Base-by-base conservation (phyloP, 106 monocot genomes). In the Acorus gramineus region DNA sequence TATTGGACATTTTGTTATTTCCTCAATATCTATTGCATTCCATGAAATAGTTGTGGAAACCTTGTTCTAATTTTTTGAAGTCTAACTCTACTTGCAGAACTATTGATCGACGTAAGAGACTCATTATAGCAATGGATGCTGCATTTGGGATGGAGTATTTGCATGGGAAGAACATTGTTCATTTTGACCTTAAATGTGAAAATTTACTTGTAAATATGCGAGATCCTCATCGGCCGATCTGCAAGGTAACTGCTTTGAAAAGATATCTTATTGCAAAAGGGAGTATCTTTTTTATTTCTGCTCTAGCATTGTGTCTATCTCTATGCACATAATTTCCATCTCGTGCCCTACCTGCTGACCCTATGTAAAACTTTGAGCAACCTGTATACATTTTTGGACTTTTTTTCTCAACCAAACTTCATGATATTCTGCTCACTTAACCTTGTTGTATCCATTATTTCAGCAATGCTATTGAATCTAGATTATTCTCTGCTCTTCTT, bases 81-180 rank as follows among this genome's bases (percentile, higher is more conserved):
- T 28, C 28, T 28, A 28, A 28, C 28, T 28, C 28, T 28, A 28
- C 28, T 28, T 28, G 46, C 90, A 96, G 96, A 75, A 96, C 90
- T 42, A 88, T 96, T 69, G 96, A 96, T 75, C 86, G 96, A 3
- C 81, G 96, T 4, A 96, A 96, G 72, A 87, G 96, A 68, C 71
- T 91, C 49, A 91, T 91, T 46, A 71, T 96, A 74, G 90, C 96
- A 10, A 91, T 90, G 96, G 96, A 96, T 81, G 82, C 73, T 59
- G 87, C 96, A 69, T 91, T 85, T 73, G 96, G 96, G 4, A 96
- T 96, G 95, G 95, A 96, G 66, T 96, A 96, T 73, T 61, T 96
- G 68, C 95, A 96, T 68, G 86, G 73, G 63, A 96, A 85, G 66
- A 90, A 91, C 64, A 96, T 96, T 56, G 95, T 96, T 42, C 95